phyloP scores from a whole-genome alignment of 306 rosid species.

The Erythrophleum fordii region DNA sequence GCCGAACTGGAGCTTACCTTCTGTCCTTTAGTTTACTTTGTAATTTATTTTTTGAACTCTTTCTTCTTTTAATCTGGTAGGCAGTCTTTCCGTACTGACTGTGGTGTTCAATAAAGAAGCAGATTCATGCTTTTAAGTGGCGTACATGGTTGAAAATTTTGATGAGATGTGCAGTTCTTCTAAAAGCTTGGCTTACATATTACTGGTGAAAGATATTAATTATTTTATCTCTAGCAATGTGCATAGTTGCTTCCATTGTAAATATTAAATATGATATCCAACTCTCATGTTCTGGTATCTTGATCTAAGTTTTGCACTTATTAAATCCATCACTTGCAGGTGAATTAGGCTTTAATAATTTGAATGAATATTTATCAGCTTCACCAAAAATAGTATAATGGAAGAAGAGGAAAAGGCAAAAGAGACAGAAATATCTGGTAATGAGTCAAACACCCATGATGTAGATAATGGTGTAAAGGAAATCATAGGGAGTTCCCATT shows the following conservation, averaged over 20 bases:
- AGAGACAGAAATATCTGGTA: constrained; percentile 47
- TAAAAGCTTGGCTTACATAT: not conserved
- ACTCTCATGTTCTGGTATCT: constrained; percentile 15
- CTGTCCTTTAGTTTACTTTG: not conserved
- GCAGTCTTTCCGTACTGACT: constrained; percentile 4
- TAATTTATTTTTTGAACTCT: not conserved
- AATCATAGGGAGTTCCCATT: constrained; percentile 38
- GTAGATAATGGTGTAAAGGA: constrained; percentile 47
- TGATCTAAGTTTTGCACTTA: not conserved
- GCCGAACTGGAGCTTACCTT: not conserved
- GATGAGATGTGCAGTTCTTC: not conserved
- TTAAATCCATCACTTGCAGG: constrained; percentile 49
- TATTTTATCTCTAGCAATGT: not conserved
- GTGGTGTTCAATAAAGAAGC: constrained; percentile 1
- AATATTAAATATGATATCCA: not conserved
- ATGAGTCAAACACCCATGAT: constrained; percentile 44
- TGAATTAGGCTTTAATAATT: constrained; percentile 42
- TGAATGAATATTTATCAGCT: constrained; percentile 47
- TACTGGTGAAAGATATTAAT: constrained; percentile 4
- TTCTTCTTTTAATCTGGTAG: not conserved
- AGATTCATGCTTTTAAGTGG: constrained; percentile 15
- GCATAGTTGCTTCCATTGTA: not conserved
- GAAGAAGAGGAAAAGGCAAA: constrained; percentile 78
- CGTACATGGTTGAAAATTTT: not conserved
- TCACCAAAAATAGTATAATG: constrained; percentile 50